Base-by-base conservation (phyloP, 2,329 filamentous ascomycete species). In the Neopestalotiopsis sp. region DNA sequence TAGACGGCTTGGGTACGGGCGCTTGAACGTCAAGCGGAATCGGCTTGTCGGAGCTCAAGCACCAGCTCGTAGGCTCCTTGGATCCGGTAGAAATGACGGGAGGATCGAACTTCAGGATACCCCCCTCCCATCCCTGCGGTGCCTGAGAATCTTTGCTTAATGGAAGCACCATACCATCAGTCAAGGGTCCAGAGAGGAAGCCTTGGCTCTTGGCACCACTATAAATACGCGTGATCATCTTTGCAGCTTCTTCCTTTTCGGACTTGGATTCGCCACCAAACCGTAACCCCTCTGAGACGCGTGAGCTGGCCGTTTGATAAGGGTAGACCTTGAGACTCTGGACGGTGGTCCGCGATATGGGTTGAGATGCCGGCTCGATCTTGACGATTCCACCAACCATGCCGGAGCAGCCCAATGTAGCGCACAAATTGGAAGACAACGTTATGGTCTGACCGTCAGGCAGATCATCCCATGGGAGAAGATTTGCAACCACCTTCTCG, bases 261-360 rank as follows among this genome's bases (percentile, higher is more conserved):
- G 92, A 88, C 74, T 94, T 93, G 0, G 94, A 93, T 74, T 97
- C 94, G 14, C 94, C 94, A 4, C 95, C 95, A 76, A 98, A 97
- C 74, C 90, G 94, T 28, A 98, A 84, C 0, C 91, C 92, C 60
- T 91, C 86, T 45, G 85, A 87, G 52, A 85, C 81, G 73, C 89
- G 90, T 3, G 85, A 82, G 28, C 82, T 81, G 62, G 83, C 80
- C 1, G 86, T 82, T 3, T 89, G 86, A 75, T 98, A 98, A 0
- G 96, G 96, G 68, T 92, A 93, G 1, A 99, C 84, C 74, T 93
- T 95, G 69, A 98, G 81, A 4, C 89, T 83, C 68, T 86, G 85
- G 4, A 94, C 83, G 0, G 89, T 85, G 56, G 88, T 90, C 69
- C 90, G 89, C 5, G 90, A 85, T n/a, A 94, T 82, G 66, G 92